Evolutionary conservation across 2,329 filamentous ascomycete genomes (phyloP).

Genomic region (Mariannaea sp.): DNA sequence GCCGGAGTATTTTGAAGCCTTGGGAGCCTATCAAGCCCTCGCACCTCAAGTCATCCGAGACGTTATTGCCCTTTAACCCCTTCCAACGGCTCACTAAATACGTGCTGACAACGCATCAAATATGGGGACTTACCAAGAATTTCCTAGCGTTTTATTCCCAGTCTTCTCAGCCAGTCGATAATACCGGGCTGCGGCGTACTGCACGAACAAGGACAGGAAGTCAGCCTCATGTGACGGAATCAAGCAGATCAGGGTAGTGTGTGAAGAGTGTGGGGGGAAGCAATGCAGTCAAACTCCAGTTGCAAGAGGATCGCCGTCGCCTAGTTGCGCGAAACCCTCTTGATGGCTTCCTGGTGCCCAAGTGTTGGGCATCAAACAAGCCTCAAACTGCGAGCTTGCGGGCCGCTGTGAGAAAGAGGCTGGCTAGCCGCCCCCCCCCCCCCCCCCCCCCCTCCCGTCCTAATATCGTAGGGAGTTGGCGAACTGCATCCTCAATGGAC

Average conservation of each 20-base stretch:
- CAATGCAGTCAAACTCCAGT: background rate
- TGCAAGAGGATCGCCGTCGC: background rate
- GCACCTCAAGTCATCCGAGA: conserved; percentile 10
- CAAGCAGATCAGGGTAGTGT: conserved; percentile 24
- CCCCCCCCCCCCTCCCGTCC: background rate
- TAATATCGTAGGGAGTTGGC: background rate
- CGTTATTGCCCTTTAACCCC: conserved; percentile 2
- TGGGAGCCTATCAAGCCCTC: conserved; percentile 24
- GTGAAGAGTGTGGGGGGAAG: conserved; percentile 13
- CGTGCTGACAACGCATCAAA: conserved; percentile 25
- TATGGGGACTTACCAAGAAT: conserved; percentile 77
- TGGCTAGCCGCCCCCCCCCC: background rate
- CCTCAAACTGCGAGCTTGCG: conserved; percentile 9
- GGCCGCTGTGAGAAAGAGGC: conserved; percentile 9
- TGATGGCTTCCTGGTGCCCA: conserved; percentile 42
- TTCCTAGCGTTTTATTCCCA: conserved; percentile 88
- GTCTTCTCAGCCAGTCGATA: conserved; percentile 88
- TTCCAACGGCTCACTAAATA: conserved; percentile 21
- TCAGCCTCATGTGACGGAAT: conserved; percentile 56
- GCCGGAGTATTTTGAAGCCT: background rate
- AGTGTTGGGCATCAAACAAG: conserved; percentile 35
- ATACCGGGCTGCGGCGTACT: conserved; percentile 86
- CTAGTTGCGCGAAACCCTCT: conserved; percentile 34
- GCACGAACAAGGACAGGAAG: conserved; percentile 33
- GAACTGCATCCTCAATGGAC: conserved; percentile 7